Base-by-base conservation (phyloP, 306 rosid species). In the Dalbergia cochinchinensis region DNA sequence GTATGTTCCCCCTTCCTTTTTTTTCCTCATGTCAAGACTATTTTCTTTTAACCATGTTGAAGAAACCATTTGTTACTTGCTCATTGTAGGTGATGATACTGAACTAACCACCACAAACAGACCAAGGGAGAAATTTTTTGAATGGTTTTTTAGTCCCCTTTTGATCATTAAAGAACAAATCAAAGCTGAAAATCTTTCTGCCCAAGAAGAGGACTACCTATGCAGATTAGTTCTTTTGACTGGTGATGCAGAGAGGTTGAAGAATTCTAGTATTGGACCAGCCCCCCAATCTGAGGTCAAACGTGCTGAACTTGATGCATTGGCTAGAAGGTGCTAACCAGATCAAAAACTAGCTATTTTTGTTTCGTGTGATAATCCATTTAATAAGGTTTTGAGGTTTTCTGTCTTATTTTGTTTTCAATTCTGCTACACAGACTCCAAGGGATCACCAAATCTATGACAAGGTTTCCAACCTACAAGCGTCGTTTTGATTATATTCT, bases 91-190 rank as follows among this genome's bases (percentile, higher is more conserved):
- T 73, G 93, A 96, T 80, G 78, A 79, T 44, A 91, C 89, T n/a
- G 98, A 96, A 85, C 71, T 96, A 53, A 90, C 92, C 13, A 84
- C 88, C 85, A 64, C 94, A 37, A 90, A 93, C 85, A 84, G 99
- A 81, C 96, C 99, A 13, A 89, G 90, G 60, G 99, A 90, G 50
- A 76, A 63, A 0, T 73, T 93, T 67, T 93, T 88, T 69, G 99
- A 96, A 18, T 96, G 99, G 99, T 96, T 96, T 86, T 76, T 96
- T 62, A 82, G 86, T 74, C 99, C 99, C 0, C 90, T 93, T 66
- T 80, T 93, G 92, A 90, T 93, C 64, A 89, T 96, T 70, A 93
- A 89, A 83, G 99, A 96, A 6, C 99, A 96, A 89, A 89, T 96
- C 72, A 89, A 70, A 87, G 99, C 99, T 19, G 94, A 91, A 77